Conservation (phyloP, 345 rosid species). For the Eucalyptus shirleyi region DNA sequence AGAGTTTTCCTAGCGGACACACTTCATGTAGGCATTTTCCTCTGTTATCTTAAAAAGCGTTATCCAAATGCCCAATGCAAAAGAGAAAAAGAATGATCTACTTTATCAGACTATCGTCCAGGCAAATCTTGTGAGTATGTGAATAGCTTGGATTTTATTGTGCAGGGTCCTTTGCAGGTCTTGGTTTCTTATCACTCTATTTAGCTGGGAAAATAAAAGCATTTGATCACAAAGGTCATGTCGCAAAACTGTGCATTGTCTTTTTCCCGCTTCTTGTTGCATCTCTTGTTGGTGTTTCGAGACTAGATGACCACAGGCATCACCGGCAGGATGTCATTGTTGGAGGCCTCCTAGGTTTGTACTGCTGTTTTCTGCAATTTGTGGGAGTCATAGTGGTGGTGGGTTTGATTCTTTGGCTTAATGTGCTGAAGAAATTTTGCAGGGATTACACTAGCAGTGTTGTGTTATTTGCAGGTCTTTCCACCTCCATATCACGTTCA, state of each 20-base stretch:
- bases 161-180: constrained; percentile 35
- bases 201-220: constrained; percentile 28
- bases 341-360: constrained; percentile 22
- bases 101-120: not conserved
- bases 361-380: not conserved
- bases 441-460: not conserved
- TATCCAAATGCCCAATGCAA: not conserved
- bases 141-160: not conserved
- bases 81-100: not conserved
- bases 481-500: not conserved
- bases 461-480: constrained; percentile 3
- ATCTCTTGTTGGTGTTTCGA: constrained; percentile 24
- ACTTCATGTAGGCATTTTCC: constrained; percentile 47
- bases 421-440: not conserved
- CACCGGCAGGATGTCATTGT: constrained; percentile 38
- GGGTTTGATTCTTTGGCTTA: not conserved
- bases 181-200: constrained; percentile 26
- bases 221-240: constrained; percentile 26
- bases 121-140: not conserved
- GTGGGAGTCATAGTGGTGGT: not conserved
- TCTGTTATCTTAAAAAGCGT: not conserved
- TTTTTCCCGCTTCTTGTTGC: constrained; percentile 18
- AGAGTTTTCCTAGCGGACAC: constrained; percentile 93
- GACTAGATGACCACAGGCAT: constrained; percentile 42
- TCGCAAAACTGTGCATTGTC: constrained; percentile 27